A percentile compares a stretch with the other conserved stretches of the same genome.
These are phyloP conservation scores for Knoxdaviesia proteae DNA, from an alignment of 2,329 filamentous ascomycete species.

Conservation along the genomic window DNA sequence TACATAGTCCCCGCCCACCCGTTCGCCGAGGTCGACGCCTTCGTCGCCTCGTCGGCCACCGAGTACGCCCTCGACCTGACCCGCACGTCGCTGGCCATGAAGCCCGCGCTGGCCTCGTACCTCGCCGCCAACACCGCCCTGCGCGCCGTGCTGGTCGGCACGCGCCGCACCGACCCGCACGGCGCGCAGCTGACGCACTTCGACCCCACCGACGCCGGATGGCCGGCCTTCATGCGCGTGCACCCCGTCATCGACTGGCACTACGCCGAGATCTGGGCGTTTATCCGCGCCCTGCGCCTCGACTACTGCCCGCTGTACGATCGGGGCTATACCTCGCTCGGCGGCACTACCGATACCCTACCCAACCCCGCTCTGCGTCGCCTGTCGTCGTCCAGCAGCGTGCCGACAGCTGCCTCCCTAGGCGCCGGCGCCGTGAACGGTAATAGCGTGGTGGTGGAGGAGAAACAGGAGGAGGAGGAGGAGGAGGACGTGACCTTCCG, in stretches of 20 bases:
- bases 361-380: conserved; percentile 54
- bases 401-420: conserved; percentile 11
- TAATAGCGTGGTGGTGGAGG: conserved; percentile 15
- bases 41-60: conserved; percentile 45
- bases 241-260: conserved; percentile 97
- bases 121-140: conserved; percentile 35
- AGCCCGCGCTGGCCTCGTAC: conserved; percentile 59
- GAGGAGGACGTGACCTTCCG: conserved; percentile 84
- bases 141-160: conserved; percentile 76
- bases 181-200: conserved; percentile 55
- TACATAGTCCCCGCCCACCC: conserved; percentile 76
- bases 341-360: conserved; percentile 70
- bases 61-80: conserved; percentile 57
- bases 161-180: conserved; percentile 65
- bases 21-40: conserved; percentile 69
- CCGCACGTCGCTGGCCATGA: conserved; percentile 62
- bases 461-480: conserved; percentile 60
- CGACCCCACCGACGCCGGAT: conserved; percentile 69
- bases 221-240: conserved; percentile 82
- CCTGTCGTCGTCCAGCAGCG: too few species aligned
- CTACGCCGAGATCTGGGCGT: conserved; percentile 85
- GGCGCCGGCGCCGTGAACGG: conserved; percentile 9
- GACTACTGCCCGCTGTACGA: conserved; percentile 81
- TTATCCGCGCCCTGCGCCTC: conserved; percentile 58
- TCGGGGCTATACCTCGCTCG: conserved; percentile 73